Conservation (phyloP, 306 rosid species). For the Dicorynia guianensis region DNA sequence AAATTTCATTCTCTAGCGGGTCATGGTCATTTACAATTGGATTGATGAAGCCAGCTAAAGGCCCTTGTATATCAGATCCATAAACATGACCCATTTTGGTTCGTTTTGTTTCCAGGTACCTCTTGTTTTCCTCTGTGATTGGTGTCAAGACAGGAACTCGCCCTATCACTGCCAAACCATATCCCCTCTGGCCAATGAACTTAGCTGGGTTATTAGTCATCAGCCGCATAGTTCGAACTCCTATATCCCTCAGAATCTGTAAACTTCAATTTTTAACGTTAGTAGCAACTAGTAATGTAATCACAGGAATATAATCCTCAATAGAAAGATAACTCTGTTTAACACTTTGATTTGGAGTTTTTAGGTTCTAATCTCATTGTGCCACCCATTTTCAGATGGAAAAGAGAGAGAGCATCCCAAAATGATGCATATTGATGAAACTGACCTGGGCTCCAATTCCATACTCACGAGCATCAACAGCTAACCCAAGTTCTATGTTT, state of each 20-base stretch:
- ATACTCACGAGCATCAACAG: conserved; percentile 85
- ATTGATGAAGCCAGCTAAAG: conserved; percentile 46
- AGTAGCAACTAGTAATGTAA: background rate
- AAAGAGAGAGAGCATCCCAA: background rate
- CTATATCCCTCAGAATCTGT: conserved; percentile 81
- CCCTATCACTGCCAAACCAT: conserved; percentile 83
- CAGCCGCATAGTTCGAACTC: conserved; percentile 77
- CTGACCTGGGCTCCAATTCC: conserved; percentile 88
- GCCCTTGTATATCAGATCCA: conserved; percentile 73
- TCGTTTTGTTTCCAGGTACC: conserved; percentile 78
- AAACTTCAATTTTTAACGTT: background rate
- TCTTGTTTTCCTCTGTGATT: conserved; percentile 76
- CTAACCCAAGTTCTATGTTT: conserved; percentile 81
- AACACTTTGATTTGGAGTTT: background rate
- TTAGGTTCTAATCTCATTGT: background rate
- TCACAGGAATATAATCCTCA: background rate
- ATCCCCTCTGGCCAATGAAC: conserved; percentile 76
- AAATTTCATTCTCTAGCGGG: background rate
- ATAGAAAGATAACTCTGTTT: background rate
- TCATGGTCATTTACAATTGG: conserved; percentile 46
- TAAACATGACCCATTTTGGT: conserved; percentile 92
- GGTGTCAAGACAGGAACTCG: conserved; percentile 86
- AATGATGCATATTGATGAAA: background rate
- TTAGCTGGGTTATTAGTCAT: conserved; percentile 94
- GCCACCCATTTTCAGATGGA: background rate